Evolutionary conservation across 2,329 filamentous ascomycete genomes (phyloP), one percentile per base, ranked within the genome.

Genomic region (Calonectria multiphialidica): DNA sequence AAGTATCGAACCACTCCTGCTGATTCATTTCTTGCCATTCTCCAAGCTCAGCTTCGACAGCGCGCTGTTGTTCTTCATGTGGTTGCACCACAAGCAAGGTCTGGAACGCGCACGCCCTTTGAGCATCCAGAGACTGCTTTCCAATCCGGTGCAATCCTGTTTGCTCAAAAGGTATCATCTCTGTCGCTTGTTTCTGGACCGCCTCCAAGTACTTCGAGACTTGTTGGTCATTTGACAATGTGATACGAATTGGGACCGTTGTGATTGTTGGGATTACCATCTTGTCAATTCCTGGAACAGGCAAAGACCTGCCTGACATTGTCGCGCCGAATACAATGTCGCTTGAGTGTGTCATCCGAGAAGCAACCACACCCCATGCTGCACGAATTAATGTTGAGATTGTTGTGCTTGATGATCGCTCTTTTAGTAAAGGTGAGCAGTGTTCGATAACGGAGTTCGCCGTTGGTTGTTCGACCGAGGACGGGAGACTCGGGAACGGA

Each of bases 151-250:
- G 53, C 21, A 59, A 18, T 3, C 74, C 74, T 8, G 45, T 68
- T 44, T 76, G 73, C n/a, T 74, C 70, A 30, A 55, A 70, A 3
- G 61, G 21, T 2, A 71, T 73, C 72, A 76, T 75, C 3, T 70
- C 74, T 7, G 65, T 66, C 2, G 68, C 65, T 18, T 74, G 65
- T 8, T 45, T n/a, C n/a, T 79, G 77, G 0, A 78, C 50, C 0
- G 78, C 75, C n/a, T 86, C 78, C 13, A 91, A 79, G 66, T 86
- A 88, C 18, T 86, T 79, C 0, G 75, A 72, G 6, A 86, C 78
- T 0, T 77, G 76, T 8, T 61, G 33, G 6, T 64, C 18, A 3
- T 40, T 25, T 87, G 81, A 78, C n/a, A 77, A 6, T 0, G 37
- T 33, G 10, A 80, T 49, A 0, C 77, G 70, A 7, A 80, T 40